A percentile compares a stretch with the other conserved stretches of the same genome.
Evolutionary conservation across 345 rosid genomes (phyloP).

Genomic region (Litchi chinensis): DNA sequence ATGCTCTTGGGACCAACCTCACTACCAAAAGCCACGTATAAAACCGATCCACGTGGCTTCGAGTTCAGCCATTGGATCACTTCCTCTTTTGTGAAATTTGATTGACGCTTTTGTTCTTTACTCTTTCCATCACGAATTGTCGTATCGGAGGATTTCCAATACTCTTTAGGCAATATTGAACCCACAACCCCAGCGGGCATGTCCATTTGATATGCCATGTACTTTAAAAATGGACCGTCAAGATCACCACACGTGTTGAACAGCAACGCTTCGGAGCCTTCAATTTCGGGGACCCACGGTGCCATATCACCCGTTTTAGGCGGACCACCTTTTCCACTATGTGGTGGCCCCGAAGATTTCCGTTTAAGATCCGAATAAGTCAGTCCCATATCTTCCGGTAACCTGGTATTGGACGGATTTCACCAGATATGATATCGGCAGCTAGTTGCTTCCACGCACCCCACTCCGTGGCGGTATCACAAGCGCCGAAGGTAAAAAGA

Average conservation of each 20-base stretch:
- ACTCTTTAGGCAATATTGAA: conserved; percentile 36
- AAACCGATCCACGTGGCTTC: conserved; percentile 29
- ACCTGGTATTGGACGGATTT: conserved; percentile 41
- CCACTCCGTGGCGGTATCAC: conserved; percentile 49
- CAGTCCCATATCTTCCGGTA: conserved; percentile 45
- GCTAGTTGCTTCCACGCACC: conserved; percentile 43
- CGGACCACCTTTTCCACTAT: conserved; percentile 17
- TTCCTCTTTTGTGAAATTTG: conserved; percentile 24
- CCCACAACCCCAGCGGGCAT: conserved; percentile 45
- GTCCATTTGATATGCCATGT: conserved; percentile 28
- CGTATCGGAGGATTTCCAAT: conserved; percentile 28
- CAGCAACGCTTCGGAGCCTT: conserved; percentile 34
- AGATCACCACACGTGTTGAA: conserved; percentile 50
- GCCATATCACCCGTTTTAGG: conserved; percentile 41
- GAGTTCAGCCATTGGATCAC: conserved; percentile 34
- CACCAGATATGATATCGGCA: conserved; percentile 34
- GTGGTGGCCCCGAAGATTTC: not conserved
- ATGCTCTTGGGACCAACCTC: conserved; percentile 19
- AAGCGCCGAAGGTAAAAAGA: conserved; percentile 52
- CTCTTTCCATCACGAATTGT: not conserved
- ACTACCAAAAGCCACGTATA: conserved; percentile 37
- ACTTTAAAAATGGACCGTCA: conserved; percentile 45
- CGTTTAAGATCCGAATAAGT: conserved; percentile 41
- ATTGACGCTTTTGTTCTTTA: not conserved
- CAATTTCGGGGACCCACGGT: conserved; percentile 42